Evolutionary conservation across 306 rosid species (phyloP), one percentile per base, ranked within the genome.

Genomic region (Astragalus membranaceus): DNA sequence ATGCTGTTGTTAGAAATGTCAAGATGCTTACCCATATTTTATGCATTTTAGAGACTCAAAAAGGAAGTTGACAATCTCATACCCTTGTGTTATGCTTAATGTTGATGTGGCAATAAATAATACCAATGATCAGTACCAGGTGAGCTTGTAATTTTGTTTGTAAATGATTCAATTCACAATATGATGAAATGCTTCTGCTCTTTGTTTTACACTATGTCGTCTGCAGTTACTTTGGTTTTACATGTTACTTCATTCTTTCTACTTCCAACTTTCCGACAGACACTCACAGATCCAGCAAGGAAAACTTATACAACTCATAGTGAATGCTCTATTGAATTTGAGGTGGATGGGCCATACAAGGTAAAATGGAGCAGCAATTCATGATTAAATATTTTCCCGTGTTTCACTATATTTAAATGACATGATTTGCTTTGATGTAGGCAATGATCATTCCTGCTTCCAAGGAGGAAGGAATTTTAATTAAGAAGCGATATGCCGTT

Each of bases 331-430:
- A 94, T 94, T 84, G 98, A 94, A 80, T 94, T 94, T 79, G 98
- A 94, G 85, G 97, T 94, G 81, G 98, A 94, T 81, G 98, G 98
- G 58, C 98, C 98, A 15, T 94, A 94, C 88, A 94, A 94, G 97
- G 98, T 94, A 79, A 80, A 73, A 16, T 59, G 36, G 54, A 14
- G 35, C 20, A 48, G 56, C 20, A 30, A 48, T 44, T 64, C 12
- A 32, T 54, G 57, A 39, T 77, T 69, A n/a, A 30, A 53, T 43
- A 23, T 39, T 17, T 32, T 71, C 3, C 30, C 15, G 68, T 29
- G 32, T 70, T 81, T 74, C 69, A 60, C 50, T 62, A 66, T 70
- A 59, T 70, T 75, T 47, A 62, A 15, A 33, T 69, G 15, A 52
- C 53, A 69, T 56, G 13, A 33, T 39, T 41, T 54, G 33, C 66